A percentile compares a stretch with the other conserved stretches of the same genome.
Conservation (phyloP, 208 protist genomes). For the Trypanosoma caninum region DNA sequence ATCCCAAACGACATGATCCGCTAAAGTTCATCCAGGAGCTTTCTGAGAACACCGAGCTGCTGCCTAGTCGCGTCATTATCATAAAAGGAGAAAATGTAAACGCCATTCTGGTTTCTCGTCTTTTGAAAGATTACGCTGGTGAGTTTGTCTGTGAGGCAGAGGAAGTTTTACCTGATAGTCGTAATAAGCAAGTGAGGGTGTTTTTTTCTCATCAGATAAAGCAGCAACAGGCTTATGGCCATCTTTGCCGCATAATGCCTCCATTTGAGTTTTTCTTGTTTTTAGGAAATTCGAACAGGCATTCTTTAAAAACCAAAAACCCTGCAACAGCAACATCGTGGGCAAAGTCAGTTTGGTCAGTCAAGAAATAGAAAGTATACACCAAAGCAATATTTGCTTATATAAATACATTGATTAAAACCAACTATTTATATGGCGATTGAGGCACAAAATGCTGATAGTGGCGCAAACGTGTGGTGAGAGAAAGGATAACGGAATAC, state of each 20-base stretch:
- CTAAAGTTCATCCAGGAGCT: conserved; percentile 12
- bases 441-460: no score
- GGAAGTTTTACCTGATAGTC: conserved; percentile 19
- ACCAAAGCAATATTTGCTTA: no score
- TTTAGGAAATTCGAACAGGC: neutral
- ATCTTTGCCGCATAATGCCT: conserved; percentile 8
- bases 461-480: no score
- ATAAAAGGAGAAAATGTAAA: conserved; percentile 35
- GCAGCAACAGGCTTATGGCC: conserved; percentile 11
- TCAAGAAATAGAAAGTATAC: no score
- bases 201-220: conserved; percentile 14
- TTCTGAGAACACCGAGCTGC: neutral
- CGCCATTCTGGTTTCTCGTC: conserved; percentile 24
- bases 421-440: no score
- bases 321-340: neutral
- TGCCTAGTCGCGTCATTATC: conserved; percentile 26
- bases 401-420: no score
- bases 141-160: conserved; percentile 44
- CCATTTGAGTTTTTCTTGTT: conserved; percentile 23
- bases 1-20: conserved; percentile 9
- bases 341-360: conserved; percentile 3
- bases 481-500: no score
- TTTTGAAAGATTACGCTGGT: conserved; percentile 39
- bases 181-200: conserved; percentile 2
- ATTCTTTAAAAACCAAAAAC: neutral